A percentile compares a stretch with the other conserved stretches of the same genome.
Evolutionary conservation across 2,329 filamentous ascomycete genomes (phyloP).

Genomic region (Nigrospora oryzae): DNA sequence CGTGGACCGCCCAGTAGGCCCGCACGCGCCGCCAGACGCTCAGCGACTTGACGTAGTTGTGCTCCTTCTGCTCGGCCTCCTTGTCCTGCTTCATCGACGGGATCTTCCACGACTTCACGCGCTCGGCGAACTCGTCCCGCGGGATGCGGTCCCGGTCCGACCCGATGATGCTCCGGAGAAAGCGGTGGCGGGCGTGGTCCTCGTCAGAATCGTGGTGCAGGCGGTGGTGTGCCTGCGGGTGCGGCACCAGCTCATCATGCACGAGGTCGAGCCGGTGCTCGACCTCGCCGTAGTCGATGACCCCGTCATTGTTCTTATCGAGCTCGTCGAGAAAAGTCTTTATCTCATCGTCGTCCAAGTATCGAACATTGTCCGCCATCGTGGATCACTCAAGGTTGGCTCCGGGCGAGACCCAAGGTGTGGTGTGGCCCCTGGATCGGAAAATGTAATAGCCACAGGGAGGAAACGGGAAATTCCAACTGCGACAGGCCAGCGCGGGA

Average conservation of each 20-base stretch:
- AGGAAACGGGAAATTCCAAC: too few relatives aligned
- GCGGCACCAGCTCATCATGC: conserved; percentile 39
- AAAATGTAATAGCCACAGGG: too few relatives aligned
- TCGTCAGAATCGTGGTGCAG: conserved; percentile 24
- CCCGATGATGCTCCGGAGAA: conserved; percentile 41
- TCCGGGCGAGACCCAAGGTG: too few relatives aligned
- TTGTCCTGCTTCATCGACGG: conserved; percentile 37
- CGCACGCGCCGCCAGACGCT: conserved; percentile 34
- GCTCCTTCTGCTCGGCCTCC: conserved; percentile 35
- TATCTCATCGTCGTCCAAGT: conserved; percentile 39
- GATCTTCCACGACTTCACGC: conserved; percentile 36
- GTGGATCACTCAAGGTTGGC: too few relatives aligned
- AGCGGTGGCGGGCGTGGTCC: conserved; percentile 36
- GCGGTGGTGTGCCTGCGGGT: conserved; percentile 34
- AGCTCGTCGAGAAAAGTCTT: conserved; percentile 42
- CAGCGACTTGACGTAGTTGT: conserved; percentile 35
- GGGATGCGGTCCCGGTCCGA: conserved; percentile 31
- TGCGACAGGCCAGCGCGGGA: too few relatives aligned
- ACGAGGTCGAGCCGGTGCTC: conserved; percentile 36
- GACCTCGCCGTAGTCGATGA: conserved; percentile 25
- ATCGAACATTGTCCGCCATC: conserved; percentile 10
- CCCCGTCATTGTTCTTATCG: conserved; percentile 41
- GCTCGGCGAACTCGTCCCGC: conserved; percentile 33
- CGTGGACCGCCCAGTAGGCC: conserved; percentile 47
- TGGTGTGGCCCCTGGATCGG: too few relatives aligned